These are phyloP conservation scores for Neonectria magnoliae DNA, from an alignment of 2,329 filamentous ascomycete species.

Conservation along the genomic window DNA sequence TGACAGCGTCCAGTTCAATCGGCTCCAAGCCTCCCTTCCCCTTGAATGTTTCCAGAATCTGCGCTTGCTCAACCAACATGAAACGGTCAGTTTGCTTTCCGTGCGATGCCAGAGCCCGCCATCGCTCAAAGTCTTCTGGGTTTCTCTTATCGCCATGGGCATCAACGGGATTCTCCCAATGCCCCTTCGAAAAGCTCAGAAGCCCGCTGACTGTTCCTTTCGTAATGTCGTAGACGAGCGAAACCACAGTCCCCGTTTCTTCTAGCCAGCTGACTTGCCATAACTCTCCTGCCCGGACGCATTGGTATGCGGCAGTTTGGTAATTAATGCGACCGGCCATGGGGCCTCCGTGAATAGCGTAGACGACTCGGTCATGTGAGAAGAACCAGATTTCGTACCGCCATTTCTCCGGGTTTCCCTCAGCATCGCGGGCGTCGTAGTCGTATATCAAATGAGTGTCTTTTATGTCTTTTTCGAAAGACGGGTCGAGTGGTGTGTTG, in stretches of 20 bases:
- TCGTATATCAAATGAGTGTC: slow-evolving; percentile 67
- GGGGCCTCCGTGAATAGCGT: slow-evolving; percentile 68
- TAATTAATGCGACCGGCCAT: slow-evolving; percentile 66
- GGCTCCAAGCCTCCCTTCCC: slow-evolving; percentile 59
- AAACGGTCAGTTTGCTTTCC: slow-evolving; percentile 61
- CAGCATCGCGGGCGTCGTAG: slow-evolving; percentile 58
- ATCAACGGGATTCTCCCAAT: slow-evolving; percentile 62
- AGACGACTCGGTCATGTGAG: slow-evolving; percentile 63
- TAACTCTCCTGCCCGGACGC: slow-evolving; percentile 64
- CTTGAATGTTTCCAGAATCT: slow-evolving; percentile 60
- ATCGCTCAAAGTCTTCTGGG: slow-evolving; percentile 59
- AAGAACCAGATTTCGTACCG: slow-evolving; percentile 71
- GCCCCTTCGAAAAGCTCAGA: slow-evolving; percentile 63
- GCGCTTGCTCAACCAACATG: slow-evolving; percentile 64
- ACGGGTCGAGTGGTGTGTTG: slow-evolving; percentile 40
- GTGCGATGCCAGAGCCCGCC: slow-evolving; percentile 59
- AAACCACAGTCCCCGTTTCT: slow-evolving; percentile 67
- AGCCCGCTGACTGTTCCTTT: slow-evolving; percentile 60
- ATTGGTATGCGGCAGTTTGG: slow-evolving; percentile 65
- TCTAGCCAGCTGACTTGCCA: slow-evolving; percentile 72
- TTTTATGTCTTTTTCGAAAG: slow-evolving; percentile 58
- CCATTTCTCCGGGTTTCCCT: slow-evolving; percentile 66
- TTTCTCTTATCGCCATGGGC: slow-evolving; percentile 68
- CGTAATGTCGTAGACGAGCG: slow-evolving; percentile 64
- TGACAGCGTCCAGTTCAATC: slow-evolving; percentile 47